Evolutionary conservation across 306 rosid genomes (phyloP), one percentile per base, ranked within the genome.

Genomic region (Acacia melanoxylon): DNA sequence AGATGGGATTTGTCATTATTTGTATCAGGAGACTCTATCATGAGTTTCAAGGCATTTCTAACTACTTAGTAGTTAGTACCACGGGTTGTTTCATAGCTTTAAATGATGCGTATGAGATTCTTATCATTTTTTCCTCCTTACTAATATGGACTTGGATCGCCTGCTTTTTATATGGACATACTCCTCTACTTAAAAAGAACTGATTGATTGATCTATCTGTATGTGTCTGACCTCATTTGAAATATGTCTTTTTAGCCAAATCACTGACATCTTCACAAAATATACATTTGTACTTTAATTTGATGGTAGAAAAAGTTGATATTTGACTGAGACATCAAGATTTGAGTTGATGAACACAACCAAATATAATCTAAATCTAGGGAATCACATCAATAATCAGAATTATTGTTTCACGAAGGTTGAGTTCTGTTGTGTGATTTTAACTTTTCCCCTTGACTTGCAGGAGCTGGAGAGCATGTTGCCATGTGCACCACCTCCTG

Each of bases 401-500:
- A 66, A 67, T 2, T 15, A 68, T 41, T n/a, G 12, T 40, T n/a
- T 10, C 49, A 22, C 52, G 4, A 11, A 63, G 69, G n/a, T 27
- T 13, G 69, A 15, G 41, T 63, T 63, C 7, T 31, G n/a, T 63
- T 63, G n/a, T 11, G 15, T 71, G 37, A 58, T 27, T 42, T 35
- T 42, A 54, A 77, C 58, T 46, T 72, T 65, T 41, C 14, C 35
- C 35, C 68, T 78, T 40, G 44, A 68, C 83, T 65, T 85, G 89
- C 93, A 96, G 99, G 97, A 96, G 86, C 86, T 89, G 44, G 97
- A 96, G 88, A 87, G 89, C 74, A 81, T 89, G 89, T 81, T 96
- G 87, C 91, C 90, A 2, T 27, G 82, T 76, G 86, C 85, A 41
- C 98, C 97, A 8, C 88, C 91, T 74, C 91, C 94, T 0, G 97